A percentile compares a stretch with the other conserved stretches of the same genome.
These are phyloP conservation scores for Papiliotrema nemorosa DNA, from an alignment of 1,284 basidiomycete species.

Conservation along the genomic window DNA sequence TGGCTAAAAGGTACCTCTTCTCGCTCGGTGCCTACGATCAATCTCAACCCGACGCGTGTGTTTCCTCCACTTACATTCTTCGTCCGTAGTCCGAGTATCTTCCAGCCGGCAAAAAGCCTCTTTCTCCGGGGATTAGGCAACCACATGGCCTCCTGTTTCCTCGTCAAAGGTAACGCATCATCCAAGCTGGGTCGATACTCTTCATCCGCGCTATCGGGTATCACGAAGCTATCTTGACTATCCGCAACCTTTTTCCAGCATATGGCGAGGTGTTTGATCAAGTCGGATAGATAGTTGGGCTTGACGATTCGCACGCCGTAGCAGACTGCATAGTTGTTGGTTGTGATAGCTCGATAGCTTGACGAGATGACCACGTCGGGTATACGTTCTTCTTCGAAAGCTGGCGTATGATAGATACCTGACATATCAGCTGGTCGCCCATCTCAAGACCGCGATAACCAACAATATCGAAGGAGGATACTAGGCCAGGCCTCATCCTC, in stretches of 20 bases:
- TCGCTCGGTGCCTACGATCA: slow-evolving; percentile 22
- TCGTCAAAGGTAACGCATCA: slow-evolving; percentile 7
- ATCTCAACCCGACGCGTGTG: background rate
- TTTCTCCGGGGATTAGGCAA: slow-evolving; percentile 19
- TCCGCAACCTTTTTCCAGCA: slow-evolving; percentile 42
- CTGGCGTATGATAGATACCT: slow-evolving; percentile 31
- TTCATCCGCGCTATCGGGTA: slow-evolving; percentile 23
- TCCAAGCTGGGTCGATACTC: slow-evolving; percentile 24
- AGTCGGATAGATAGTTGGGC: slow-evolving; percentile 24
- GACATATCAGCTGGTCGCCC: background rate
- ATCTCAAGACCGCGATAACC: background rate
- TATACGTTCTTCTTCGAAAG: slow-evolving; percentile 18
- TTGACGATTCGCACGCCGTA: slow-evolving; percentile 34
- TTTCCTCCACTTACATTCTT: slow-evolving; percentile 12
- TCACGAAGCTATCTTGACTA: slow-evolving; percentile 31
- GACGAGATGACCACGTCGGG: slow-evolving; percentile 24
- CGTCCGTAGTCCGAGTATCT: slow-evolving; percentile 26
- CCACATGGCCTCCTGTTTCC: slow-evolving; percentile 21
- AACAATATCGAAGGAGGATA: background rate
- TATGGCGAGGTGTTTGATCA: slow-evolving; percentile 15
- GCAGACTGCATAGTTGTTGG: slow-evolving; percentile 30
- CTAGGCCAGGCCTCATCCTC: too few species aligned
- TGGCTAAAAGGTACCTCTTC: slow-evolving; percentile 28
- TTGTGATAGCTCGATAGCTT: slow-evolving; percentile 10
- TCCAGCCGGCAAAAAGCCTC: slow-evolving; percentile 31